Base-by-base conservation (phyloP, 306 rosid genomes). In the Ormosia emarginata region DNA sequence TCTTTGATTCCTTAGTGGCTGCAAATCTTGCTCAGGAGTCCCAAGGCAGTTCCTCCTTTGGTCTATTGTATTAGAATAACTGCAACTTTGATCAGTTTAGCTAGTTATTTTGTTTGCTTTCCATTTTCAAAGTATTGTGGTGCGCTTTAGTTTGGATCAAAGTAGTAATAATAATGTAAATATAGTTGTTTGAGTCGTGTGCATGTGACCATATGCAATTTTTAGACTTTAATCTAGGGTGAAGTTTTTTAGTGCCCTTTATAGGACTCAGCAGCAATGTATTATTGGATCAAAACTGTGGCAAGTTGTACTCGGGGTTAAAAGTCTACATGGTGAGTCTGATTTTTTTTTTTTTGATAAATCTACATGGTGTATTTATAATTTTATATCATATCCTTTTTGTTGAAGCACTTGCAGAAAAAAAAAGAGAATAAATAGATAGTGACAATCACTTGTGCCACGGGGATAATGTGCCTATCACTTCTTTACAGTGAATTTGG, bases 1-100 rank as follows among this genome's bases (percentile, higher is more conserved):
- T 96, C 37, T 90, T 92, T n/a, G 94, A 91, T 82, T 84, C 93
- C 74, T 84, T 89, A 39, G 84, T 81, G 63, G 92, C 91, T 49
- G 79, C 94, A 11, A 93, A 86, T 80, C 80, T 72, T 58, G 85
- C 77, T 83, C 90, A 92, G 50, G 85, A 80, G 61, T 83, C 82
- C 34, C 74, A 79, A 79, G 68, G 29, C 5, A 71, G 24, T 50
- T 82, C 80, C 56, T 36, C 82, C 29, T 75, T 43, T 74, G 83
- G 79, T 47, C 12, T 79, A 77, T 37, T 81, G 14, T 65, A 67
- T 69, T 75, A 86, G 84, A 61, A 74, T 36, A 82, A 63, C 64
- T 71, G 49, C 30, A 44, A 15, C 13, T 41, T 47, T 50, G 18
- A 43, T 43, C 37, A 43, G 58, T 24, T 24, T 82, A 46, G 67